Base-by-base conservation (phyloP, 2,329 filamentous ascomycete genomes). In the Fusarium xylarioides region DNA sequence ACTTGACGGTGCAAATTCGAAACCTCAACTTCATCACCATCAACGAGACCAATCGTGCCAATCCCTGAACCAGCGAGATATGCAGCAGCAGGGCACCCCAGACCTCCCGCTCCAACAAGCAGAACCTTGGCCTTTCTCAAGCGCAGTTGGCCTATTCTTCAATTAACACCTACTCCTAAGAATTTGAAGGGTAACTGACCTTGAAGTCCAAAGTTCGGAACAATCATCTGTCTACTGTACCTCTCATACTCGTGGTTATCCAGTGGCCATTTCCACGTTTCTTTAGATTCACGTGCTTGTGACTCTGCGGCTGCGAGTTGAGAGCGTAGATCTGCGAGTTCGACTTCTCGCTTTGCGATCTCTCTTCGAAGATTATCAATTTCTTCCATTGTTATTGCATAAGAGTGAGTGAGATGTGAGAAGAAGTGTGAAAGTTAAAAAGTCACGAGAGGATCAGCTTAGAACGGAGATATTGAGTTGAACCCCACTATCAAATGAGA, bases 1-100 rank as follows among this genome's bases (percentile, higher is more conserved):
- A 98, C 90, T 82, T 99, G 96, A 2, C 96, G 91, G 84, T 98
- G 96, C 19, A 99, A 86, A 79, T 99, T 99, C 34, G 95, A 97
- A 21, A 88, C 84, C 80, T 98, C 96, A 35, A 99, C 95, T 1
- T 86, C 86, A 82, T 99, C 96, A 7, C 93, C 95, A 79, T 99
- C 96, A 30, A 96, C 89, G 12, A 99, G 85, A 0, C 95, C 95
- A 23, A 99, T 82, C 0, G 87, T 93, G 14, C 95, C 95, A 2
- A 98, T 88, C 1, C 96, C 96, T 4, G 96, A 93, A 28, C 94
- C 95, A 15, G 95, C 94, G 4, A 99, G 89, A 79, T 99, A 99
- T n/a, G 93, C 89, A 2, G 95, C 93, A 18, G 96, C 95, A 16
- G 96, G 96, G 80, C 94, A 98, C 16, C 96, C 96, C 18, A 99